These are phyloP conservation scores for Cyberlindnera mississippiensis DNA, from an alignment of 805 yeast species.

Conservation along the genomic window DNA sequence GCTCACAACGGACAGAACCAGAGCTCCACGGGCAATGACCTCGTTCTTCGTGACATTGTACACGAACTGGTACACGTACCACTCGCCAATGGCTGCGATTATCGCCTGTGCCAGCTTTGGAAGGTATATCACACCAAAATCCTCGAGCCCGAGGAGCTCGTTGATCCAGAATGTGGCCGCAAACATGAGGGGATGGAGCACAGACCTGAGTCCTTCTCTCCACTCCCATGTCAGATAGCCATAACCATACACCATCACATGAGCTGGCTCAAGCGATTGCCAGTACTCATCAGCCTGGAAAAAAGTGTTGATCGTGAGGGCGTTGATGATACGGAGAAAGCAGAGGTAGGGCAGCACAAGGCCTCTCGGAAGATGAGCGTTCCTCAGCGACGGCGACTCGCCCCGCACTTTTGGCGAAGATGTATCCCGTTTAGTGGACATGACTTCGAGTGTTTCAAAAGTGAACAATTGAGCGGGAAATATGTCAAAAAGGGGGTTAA, in stretches of 20 bases:
- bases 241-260: slow-evolving; percentile 62
- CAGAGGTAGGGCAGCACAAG: slow-evolving; percentile 31
- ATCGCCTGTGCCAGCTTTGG: slow-evolving; percentile 73
- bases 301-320: slow-evolving; percentile 62
- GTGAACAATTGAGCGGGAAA: no score
- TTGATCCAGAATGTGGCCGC: slow-evolving; percentile 39
- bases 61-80: slow-evolving; percentile 48
- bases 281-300: slow-evolving; percentile 97
- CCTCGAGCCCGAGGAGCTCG: slow-evolving; percentile 31
- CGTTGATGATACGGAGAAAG: slow-evolving; percentile 53
- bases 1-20: slow-evolving; percentile 52
- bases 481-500: background rate
- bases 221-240: slow-evolving; percentile 97
- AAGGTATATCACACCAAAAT: slow-evolving; percentile 37
- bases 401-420: no score
- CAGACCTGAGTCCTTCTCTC: slow-evolving; percentile 69
- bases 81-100: slow-evolving; percentile 71
- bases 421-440: no score
- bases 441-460: no score
- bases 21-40: slow-evolving; percentile 37
- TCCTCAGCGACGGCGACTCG: slow-evolving; percentile 5
- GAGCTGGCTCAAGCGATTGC: slow-evolving; percentile 94
- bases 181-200: slow-evolving; percentile 74
- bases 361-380: slow-evolving; percentile 18
- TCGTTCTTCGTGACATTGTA: slow-evolving; percentile 31